Conservation (phyloP, 371 early-diverging fungal genomes). For the Nematocida parisii region DNA sequence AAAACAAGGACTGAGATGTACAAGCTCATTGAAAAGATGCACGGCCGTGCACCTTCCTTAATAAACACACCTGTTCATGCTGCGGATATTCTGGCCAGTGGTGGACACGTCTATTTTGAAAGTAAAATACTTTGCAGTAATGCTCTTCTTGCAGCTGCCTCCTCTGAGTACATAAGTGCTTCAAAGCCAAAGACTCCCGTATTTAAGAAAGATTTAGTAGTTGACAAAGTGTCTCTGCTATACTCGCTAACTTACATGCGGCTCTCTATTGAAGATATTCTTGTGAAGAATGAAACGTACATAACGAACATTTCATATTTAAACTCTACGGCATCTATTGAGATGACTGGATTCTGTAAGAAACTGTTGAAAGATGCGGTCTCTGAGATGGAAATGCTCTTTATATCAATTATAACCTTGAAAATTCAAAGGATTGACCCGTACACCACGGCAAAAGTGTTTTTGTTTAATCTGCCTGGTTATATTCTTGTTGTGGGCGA, state of each 20-base stretch:
- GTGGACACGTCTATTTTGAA: slow-evolving; percentile 55
- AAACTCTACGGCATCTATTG: neutral
- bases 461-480: slow-evolving; percentile 12
- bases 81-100: slow-evolving; percentile 17
- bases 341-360: slow-evolving; percentile 4
- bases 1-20: slow-evolving; percentile 40
- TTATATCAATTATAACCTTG: slow-evolving; percentile 22
- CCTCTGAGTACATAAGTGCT: neutral
- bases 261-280: slow-evolving; percentile 55
- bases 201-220: slow-evolving; percentile 5
- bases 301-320: slow-evolving; percentile 36
- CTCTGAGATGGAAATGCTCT: slow-evolving; percentile 31
- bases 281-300: slow-evolving; percentile 48
- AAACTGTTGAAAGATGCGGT: slow-evolving; percentile 21
- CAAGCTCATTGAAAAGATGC: slow-evolving; percentile 41
- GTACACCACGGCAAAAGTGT: slow-evolving; percentile 41
- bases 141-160: slow-evolving; percentile 36
- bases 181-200: neutral
- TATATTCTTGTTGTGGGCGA: slow-evolving; percentile 21
- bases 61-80: slow-evolving; percentile 1
- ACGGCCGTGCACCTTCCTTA: slow-evolving; percentile 7
- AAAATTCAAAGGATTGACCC: slow-evolving; percentile 9
- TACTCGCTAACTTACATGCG: slow-evolving; percentile 49
- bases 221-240: slow-evolving; percentile 44
- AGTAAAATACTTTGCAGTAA: slow-evolving; percentile 52